These are phyloP conservation scores for Linum usitatissimum DNA, from an alignment of 345 rosid species.

Conservation along the genomic window DNA sequence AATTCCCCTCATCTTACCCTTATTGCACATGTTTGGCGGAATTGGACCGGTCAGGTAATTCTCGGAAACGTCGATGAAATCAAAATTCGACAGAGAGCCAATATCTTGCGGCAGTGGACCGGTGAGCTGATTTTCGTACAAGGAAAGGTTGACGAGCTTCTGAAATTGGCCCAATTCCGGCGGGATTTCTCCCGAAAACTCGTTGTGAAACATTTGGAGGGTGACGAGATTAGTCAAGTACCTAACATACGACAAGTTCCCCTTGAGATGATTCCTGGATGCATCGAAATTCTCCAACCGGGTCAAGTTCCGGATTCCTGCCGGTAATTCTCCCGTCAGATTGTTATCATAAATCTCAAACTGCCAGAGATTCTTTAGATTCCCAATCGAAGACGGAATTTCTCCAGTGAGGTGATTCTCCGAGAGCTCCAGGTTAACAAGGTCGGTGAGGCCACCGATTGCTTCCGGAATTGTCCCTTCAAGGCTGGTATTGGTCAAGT, in stretches of 20 bases:
- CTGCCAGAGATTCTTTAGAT: slow-evolving; percentile 50
- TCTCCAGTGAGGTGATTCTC: slow-evolving; percentile 37
- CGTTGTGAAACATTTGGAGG: slow-evolving; percentile 50
- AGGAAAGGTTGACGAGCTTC: slow-evolving; percentile 53
- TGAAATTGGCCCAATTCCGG: slow-evolving; percentile 55
- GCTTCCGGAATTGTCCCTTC: slow-evolving; percentile 45
- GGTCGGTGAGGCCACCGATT: slow-evolving; percentile 53
- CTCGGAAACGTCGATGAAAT: slow-evolving; percentile 75
- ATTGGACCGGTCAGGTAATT: slow-evolving; percentile 58
- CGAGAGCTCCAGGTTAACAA: slow-evolving; percentile 46
- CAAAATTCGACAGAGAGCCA: slow-evolving; percentile 61
- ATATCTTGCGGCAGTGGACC: slow-evolving; percentile 65
- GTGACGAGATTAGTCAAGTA: slow-evolving; percentile 45
- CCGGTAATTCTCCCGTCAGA: slow-evolving; percentile 58
- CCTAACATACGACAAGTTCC: slow-evolving; percentile 49
- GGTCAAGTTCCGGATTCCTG: slow-evolving; percentile 53
- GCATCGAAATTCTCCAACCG: slow-evolving; percentile 50
- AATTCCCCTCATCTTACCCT: slow-evolving; percentile 51
- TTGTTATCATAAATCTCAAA: slow-evolving; percentile 54
- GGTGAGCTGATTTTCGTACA: slow-evolving; percentile 49
- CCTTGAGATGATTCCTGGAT: slow-evolving; percentile 45
- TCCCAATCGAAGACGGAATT: slow-evolving; percentile 51
- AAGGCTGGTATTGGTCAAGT: slow-evolving; percentile 55
- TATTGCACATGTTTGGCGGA: slow-evolving; percentile 86
- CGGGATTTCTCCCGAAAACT: slow-evolving; percentile 59